Conservation (phyloP, 495 filamentous ascomycete genomes). For the Cenococcum geophilum region DNA sequence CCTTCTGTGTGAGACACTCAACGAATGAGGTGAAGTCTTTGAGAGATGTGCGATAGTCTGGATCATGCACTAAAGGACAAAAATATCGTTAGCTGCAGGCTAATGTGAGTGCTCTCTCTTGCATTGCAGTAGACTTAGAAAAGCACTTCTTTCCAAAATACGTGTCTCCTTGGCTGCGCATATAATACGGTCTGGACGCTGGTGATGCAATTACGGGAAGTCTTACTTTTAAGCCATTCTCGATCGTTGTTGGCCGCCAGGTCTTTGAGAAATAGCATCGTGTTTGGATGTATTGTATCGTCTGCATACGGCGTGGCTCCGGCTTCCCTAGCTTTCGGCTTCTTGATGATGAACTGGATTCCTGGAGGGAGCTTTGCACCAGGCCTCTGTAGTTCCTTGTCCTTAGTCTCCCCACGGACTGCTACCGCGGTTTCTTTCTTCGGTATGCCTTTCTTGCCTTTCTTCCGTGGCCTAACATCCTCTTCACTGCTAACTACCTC, state of each 20-base stretch:
- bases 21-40: conserved; percentile 75
- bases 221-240: conserved; percentile 70
- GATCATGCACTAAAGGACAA: conserved; percentile 55
- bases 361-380: conserved; percentile 57
- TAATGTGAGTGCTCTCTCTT: not conserved
- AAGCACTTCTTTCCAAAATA: too few species aligned
- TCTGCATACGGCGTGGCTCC: conserved; percentile 62
- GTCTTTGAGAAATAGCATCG: conserved; percentile 68
- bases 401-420: conserved; percentile 33
- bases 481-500: conserved; percentile 35
- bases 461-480: conserved; percentile 29
- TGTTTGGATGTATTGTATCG: conserved; percentile 71
- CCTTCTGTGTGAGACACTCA: conserved; percentile 59
- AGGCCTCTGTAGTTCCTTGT: conserved; percentile 52
- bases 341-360: conserved; percentile 59
- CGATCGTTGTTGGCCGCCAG: conserved; percentile 73
- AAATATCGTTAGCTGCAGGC: conserved; percentile 7
- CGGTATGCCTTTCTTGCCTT: conserved; percentile 20
- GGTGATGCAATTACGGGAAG: not conserved
- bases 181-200: not conserved
- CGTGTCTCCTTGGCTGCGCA: not conserved
- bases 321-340: conserved; percentile 61
- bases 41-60: conserved; percentile 66
- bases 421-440: conserved; percentile 29
- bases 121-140: not conserved